Conservation (phyloP, 2,329 filamentous ascomycete genomes). For the Sclerotinia trifoliorum region DNA sequence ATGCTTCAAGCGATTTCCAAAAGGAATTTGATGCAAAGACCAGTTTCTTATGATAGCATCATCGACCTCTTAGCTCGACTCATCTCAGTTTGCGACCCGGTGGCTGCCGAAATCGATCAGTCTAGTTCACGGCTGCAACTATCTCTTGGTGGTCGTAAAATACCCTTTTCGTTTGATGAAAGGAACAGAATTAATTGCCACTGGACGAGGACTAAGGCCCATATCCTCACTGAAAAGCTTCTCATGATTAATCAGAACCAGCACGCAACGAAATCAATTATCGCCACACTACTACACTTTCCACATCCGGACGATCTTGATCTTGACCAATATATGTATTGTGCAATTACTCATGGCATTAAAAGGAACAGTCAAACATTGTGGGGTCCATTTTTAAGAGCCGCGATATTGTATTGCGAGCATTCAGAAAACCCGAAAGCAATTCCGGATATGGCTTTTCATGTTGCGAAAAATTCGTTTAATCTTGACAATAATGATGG, state of each 20-base stretch:
- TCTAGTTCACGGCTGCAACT: slow-evolving; percentile 8
- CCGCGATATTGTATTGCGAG: slow-evolving; percentile 38
- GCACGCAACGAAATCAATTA: slow-evolving; percentile 52
- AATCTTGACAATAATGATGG: slow-evolving; percentile 36
- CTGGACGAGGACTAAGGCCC: slow-evolving; percentile 43
- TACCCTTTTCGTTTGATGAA: slow-evolving; percentile 48
- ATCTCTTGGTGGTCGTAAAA: slow-evolving; percentile 32
- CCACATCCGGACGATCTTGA: slow-evolving; percentile 50
- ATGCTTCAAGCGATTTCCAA: slow-evolving; percentile 54
- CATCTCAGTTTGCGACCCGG: slow-evolving; percentile 34
- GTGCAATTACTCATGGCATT: slow-evolving; percentile 39
- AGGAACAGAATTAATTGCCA: slow-evolving; percentile 48
- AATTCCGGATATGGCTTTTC: slow-evolving; percentile 29
- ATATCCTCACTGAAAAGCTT: slow-evolving; percentile 65
- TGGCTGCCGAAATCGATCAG: slow-evolving; percentile 14
- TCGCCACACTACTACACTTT: slow-evolving; percentile 54
- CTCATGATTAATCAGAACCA: slow-evolving; percentile 60
- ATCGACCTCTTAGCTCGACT: slow-evolving; percentile 49
- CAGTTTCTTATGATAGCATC: slow-evolving; percentile 54
- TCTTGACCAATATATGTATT: slow-evolving; percentile 53
- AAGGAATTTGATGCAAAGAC: slow-evolving; percentile 48
- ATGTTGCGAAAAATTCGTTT: slow-evolving; percentile 32
- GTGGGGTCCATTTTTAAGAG: slow-evolving; percentile 36
- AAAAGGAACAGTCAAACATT: slow-evolving; percentile 26
- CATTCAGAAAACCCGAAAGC: slow-evolving; percentile 30